Conservation (phyloP, 208 protist species). For the Trypanosomatidae sp. region DNA sequence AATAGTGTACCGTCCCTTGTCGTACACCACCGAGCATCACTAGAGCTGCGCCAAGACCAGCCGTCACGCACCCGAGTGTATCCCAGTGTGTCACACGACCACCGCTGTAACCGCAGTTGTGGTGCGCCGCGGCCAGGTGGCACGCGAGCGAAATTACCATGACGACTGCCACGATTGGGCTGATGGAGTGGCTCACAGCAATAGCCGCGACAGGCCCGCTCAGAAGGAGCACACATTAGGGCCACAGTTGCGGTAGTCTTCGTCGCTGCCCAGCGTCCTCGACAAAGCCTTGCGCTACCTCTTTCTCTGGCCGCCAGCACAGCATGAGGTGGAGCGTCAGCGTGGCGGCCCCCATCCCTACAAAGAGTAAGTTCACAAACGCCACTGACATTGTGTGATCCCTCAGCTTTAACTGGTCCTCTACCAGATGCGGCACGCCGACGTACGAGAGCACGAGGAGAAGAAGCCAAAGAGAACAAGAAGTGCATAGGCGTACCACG, state of each 20-base stretch:
- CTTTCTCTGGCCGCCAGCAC: constrained; percentile 17
- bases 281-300: constrained; percentile 21
- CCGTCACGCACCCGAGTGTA: constrained; percentile 4
- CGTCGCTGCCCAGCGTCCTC: constrained; percentile 17
- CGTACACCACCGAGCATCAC: constrained; percentile 1
- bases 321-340: constrained; percentile 11
- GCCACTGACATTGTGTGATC: constrained; percentile 17
- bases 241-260: constrained; percentile 22
- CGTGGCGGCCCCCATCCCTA: not conserved
- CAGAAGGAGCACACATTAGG: not conserved
- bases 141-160: constrained; percentile 19
- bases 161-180: constrained; percentile 5
- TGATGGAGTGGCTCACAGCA: constrained; percentile 3
- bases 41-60: constrained; percentile 1
- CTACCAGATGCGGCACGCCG: constrained; percentile 14
- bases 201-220: constrained; percentile 4
- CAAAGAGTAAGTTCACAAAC: constrained; percentile 20
- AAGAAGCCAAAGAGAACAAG: constrained; percentile 14
- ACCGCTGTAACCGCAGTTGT: constrained; percentile 7
- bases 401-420: not conserved
- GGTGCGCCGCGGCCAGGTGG: constrained; percentile 14
- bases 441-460: constrained; percentile 9
- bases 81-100: constrained; percentile 24
- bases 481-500: constrained; percentile 29
- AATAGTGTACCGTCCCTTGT: not conserved